phyloP scores from a whole-genome alignment of 306 rosid genomes.

The Geum urbanum region DNA sequence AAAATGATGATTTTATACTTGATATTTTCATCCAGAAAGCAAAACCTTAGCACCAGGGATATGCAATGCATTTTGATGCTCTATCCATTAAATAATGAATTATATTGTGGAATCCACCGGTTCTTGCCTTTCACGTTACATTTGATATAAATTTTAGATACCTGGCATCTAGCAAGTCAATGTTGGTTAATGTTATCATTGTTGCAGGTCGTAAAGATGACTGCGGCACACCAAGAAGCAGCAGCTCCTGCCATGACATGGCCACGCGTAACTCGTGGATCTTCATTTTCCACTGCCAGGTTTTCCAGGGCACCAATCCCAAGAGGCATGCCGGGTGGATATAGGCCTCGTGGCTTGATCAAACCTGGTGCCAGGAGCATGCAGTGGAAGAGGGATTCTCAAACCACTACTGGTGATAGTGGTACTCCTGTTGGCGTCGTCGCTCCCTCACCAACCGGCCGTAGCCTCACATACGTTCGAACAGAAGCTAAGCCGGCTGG shows the following conservation, averaged over 20 bases:
- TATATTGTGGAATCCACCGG: neutral
- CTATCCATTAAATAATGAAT: neutral
- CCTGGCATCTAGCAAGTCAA: constrained; percentile 5
- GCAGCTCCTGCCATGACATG: constrained; percentile 47
- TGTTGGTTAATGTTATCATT: neutral
- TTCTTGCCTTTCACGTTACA: no score
- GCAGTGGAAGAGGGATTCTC: constrained; percentile 92
- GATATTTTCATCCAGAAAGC: neutral
- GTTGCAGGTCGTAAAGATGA: constrained; percentile 67
- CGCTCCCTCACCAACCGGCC: constrained; percentile 38
- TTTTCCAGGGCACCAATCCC: constrained; percentile 62
- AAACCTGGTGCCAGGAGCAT: constrained; percentile 79
- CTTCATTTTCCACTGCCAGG: constrained; percentile 56
- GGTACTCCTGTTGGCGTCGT: constrained; percentile 35
- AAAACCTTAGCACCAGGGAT: neutral
- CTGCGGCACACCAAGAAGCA: constrained; percentile 61
- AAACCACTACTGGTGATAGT: constrained; percentile 41
- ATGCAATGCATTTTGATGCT: constrained; percentile 2
- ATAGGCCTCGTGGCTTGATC: constrained; percentile 58
- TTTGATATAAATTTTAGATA: neutral
- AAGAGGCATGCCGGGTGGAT: constrained; percentile 69
- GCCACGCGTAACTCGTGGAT: constrained; percentile 60
- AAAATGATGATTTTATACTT: neutral
- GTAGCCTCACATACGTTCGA: constrained; percentile 83
- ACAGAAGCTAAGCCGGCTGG: constrained; percentile 73